phyloP scores from a whole-genome alignment of 441 rosid genomes.

The Flueggea neowawraea region DNA sequence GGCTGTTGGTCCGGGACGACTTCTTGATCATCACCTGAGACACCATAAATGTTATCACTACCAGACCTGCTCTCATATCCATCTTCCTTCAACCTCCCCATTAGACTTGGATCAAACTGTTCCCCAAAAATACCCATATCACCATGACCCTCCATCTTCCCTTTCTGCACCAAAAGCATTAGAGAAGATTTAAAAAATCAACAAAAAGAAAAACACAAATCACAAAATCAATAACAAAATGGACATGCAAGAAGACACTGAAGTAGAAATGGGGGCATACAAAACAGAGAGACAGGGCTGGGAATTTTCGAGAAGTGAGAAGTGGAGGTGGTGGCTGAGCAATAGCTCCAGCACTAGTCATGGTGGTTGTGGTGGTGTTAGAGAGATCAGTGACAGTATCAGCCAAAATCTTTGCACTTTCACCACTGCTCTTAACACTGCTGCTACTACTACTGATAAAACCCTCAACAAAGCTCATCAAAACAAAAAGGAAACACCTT shows the following conservation, averaged over 20 bases:
- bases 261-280: slow-evolving; percentile 9
- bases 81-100: slow-evolving; percentile 52
- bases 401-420: not conserved
- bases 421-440: too few species aligned
- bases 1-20: slow-evolving; percentile 48
- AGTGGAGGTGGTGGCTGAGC: slow-evolving; percentile 15
- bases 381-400: slow-evolving; percentile 9
- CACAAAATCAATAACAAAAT: slow-evolving; percentile 13
- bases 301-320: slow-evolving; percentile 16
- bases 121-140: slow-evolving; percentile 43
- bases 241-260: slow-evolving; percentile 1
- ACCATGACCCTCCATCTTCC: slow-evolving; percentile 41
- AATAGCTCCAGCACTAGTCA: slow-evolving; percentile 19
- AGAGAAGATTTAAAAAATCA: slow-evolving; percentile 7
- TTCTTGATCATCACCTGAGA: slow-evolving; percentile 63
- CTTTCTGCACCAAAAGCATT: slow-evolving; percentile 32
- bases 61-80: slow-evolving; percentile 84
- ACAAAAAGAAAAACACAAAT: not conserved
- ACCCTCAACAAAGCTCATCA: slow-evolving; percentile 26
- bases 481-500: slow-evolving; percentile 8
- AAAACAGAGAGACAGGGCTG: slow-evolving; percentile 22
- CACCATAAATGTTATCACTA: slow-evolving; percentile 68
- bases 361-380: slow-evolving; percentile 1
- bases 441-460: slow-evolving; percentile 19
- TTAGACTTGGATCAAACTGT: slow-evolving; percentile 39